Evolutionary conservation across 441 rosid genomes (phyloP).

Genomic region (Populus tomentosa): DNA sequence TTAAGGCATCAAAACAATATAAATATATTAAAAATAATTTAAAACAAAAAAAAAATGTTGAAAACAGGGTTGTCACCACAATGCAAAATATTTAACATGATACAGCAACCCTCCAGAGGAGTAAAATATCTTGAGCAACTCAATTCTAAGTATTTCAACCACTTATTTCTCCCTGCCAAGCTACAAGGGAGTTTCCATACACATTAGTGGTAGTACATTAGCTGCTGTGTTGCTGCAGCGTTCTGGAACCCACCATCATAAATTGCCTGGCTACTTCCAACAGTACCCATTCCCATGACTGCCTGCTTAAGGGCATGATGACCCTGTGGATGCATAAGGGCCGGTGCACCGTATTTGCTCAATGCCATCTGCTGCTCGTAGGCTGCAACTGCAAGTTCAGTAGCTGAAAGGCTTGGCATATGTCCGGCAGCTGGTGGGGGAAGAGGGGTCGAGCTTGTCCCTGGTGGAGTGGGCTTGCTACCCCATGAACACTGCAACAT

Average conservation of each 20-base stretch:
- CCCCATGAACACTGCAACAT: conserved; percentile 83
- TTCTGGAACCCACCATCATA: conserved; percentile 65
- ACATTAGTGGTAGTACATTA: conserved; percentile 64
- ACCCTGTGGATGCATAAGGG: conserved; percentile 61
- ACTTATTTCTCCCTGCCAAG: conserved; percentile 21
- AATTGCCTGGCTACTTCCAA: conserved; percentile 55
- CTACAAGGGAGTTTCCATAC: background rate
- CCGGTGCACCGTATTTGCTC: conserved; percentile 52
- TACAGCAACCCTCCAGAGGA: background rate
- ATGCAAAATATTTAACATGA: background rate
- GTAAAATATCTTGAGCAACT: background rate
- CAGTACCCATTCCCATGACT: conserved; percentile 54
- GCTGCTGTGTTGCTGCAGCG: conserved; percentile 60
- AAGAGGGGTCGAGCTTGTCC: conserved; percentile 62
- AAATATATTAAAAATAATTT: too few relatives aligned
- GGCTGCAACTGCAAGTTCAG: conserved; percentile 44
- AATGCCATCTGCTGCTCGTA: conserved; percentile 62
- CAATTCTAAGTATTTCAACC: background rate
- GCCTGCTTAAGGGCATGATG: conserved; percentile 69
- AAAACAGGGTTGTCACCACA: too few relatives aligned
- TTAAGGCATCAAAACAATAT: too few relatives aligned
- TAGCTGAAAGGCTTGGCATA: conserved; percentile 43
- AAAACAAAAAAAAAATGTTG: too few relatives aligned
- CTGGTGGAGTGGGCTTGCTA: conserved; percentile 78
- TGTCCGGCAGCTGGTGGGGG: conserved; percentile 55